Evolutionary conservation across 2,329 filamentous ascomycete species (phyloP), one percentile per base, ranked within the genome.

Genomic region (Fusarium nodosum): DNA sequence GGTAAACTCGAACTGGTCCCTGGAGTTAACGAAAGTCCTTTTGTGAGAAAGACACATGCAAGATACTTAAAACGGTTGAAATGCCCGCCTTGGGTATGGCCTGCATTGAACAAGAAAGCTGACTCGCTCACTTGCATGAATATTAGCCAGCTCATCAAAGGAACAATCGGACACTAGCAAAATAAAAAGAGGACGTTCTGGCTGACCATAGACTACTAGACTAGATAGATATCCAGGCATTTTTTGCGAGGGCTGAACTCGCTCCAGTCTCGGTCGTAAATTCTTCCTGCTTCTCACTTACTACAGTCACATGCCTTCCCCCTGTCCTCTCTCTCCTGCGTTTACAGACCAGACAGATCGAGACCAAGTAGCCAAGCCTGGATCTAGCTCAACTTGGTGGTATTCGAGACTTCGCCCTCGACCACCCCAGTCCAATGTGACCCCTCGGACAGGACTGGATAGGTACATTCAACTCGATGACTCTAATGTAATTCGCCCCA

Each of bases 401-500:
- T 34, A 64, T 44, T 50, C 57, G 42, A 57, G 45, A 63, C 53
- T 42, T 55, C 55, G 59, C 56, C 62, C 55, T 56, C 56, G 41
- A 15, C 1, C 34, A 34, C 53, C 46, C 59, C 39, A 33, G 54
- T 34, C 38, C 56, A 36, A 47, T 68, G 42, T 56, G 34, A 59
- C 56, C 42, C 56, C 42, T 39, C 12, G 20, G 16, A 22, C 34
- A 20, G 38, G 38, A 59, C 30, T 28, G 20, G 39, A 64, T 51
- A 56, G 42, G 64, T 54, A 56, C 28, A 36, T 16, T 15, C 31
- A 30, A 28, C 31, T 48, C 41, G 24, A 34, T 48, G 24, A 69
- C 33, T 39, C 34, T 31, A 33, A 54, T 48, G 47, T 55, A 28
- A 65, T 69, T 64, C 63, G 69, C 66, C 62, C 52, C 47, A 64